Base-by-base conservation (phyloP, 192 early-diverging fungal genomes). In the Mortierella hygrophila region DNA sequence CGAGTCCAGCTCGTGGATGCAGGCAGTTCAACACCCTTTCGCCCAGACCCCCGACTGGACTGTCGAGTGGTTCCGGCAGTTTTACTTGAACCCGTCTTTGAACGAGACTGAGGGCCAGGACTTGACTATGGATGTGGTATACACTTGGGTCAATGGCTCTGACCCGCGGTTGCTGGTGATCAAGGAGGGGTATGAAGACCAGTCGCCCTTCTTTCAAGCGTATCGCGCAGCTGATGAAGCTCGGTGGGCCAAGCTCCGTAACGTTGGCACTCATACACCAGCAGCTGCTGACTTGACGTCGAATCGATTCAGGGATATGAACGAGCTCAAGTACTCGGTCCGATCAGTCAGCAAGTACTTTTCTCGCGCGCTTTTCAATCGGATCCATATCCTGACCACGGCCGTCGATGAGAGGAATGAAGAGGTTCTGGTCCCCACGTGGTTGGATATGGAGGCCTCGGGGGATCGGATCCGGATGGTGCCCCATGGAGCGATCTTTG, bases 81-180 rank as follows among this genome's bases (percentile, higher is more conserved):
- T 72, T 13, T 20, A 40, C 15, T 26, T 85, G 29, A 29, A 75
- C 21, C 75, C 81, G 15, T 26, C 11, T 20, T 11, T 82, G 13
- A 71, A 74, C 49, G 77, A 74, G n/a, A 9, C 70, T 3, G 73
- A 42, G 16, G 54, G 82, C 16, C 15, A 75, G 29, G 46, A 41
- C 8, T 16, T 85, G 26, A 54, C 8, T 10, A 77, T 89, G 57
- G 88, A 89, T 49, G 52, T 88, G 16, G 81, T 89, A n/a, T 89
- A 89, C 47, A 89, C 85, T 0, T 89, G 88, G 88, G 88, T 89
- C 52, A 89, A 89, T 49, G 88, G 88, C 35, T 82, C 84, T 18
- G 88, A 89, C 38, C 41, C 77, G 70, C 46, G 42, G 11, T 40
- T 84, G 42, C 41, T 68, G 32, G 10, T 20, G 1, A 32, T 82